Evolutionary conservation across 306 rosid genomes (phyloP), one percentile per base, ranked within the genome.

Genomic region (Bauhinia variegata): DNA sequence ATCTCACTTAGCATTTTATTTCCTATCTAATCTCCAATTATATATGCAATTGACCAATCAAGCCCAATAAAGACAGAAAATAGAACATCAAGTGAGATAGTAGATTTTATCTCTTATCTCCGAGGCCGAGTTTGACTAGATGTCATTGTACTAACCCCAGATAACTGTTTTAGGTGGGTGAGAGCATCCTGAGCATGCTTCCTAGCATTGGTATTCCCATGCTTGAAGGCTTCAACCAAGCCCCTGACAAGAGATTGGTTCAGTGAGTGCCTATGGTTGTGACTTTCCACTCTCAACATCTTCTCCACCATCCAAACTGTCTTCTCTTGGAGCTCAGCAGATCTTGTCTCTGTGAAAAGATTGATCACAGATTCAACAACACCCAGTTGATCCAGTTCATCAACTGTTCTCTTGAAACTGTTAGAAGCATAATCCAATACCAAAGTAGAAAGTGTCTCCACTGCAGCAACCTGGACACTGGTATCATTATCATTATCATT

Each of bases 251-350:
- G 70, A 71, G 85, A 8, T 48, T 84, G 88, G 61, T 84, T 78
- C 13, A 80, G 77, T n/a, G 77, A 79, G 28, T 77, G 77, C 31
- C 32, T 36, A 2, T 64, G 82, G 41, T 18, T 71, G 36, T 63
- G 83, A 56, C 64, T 80, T 33, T 84, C 88, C 33, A 59, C 81
- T 77, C 88, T 74, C 70, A 78, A n/a, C 41, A 78, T 67, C 63
- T 63, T 84, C 77, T 84, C 85, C 56, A 80, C 63, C 50, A 84
- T 80, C 88, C 88, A 74, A 60, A 70, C 17, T 11, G 82, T 60
- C 78, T 70, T 79, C 80, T 83, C 87, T 38, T 83, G 87, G 70
- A 83, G 82, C 60, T 79, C 87, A 12, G 73, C 80, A 0, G 82
- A 60, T 10, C 80, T 65, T 31, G 30, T 78, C 76, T 73, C 67